Evolutionary conservation across 2,329 filamentous ascomycete genomes (phyloP).

Genomic region (Xylaria sp.): DNA sequence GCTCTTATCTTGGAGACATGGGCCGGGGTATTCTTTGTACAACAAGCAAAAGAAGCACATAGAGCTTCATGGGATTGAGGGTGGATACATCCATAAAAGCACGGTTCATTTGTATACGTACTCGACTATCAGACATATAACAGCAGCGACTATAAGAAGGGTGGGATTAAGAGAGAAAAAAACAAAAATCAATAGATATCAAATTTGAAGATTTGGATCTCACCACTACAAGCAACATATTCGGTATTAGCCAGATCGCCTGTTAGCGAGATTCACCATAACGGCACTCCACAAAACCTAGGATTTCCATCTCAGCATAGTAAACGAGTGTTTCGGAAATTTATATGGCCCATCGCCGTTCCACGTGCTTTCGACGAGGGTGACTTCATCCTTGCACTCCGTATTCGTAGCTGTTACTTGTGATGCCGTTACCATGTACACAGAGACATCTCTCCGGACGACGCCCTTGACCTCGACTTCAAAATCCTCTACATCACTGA

Average conservation of each 20-base stretch:
- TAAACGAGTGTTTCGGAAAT: slow-evolving; percentile 78
- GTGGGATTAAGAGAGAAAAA: background rate
- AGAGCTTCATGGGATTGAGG: slow-evolving; percentile 32
- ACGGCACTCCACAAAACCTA: slow-evolving; percentile 1
- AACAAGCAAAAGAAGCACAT: slow-evolving; percentile 34
- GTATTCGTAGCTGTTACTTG: slow-evolving; percentile 70
- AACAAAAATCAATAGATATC: slow-evolving; percentile 9
- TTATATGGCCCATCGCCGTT: slow-evolving; percentile 69
- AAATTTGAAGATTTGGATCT: slow-evolving; percentile 15
- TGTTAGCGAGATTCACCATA: slow-evolving; percentile 20
- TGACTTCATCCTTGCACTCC: slow-evolving; percentile 70
- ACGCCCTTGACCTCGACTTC: slow-evolving; percentile 70
- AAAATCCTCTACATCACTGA: slow-evolving; percentile 70
- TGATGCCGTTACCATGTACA: slow-evolving; percentile 71
- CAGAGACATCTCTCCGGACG: slow-evolving; percentile 61
- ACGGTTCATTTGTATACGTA: slow-evolving; percentile 45
- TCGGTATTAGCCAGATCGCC: slow-evolving; percentile 5
- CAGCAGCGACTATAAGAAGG: slow-evolving; percentile 9
- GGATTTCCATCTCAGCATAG: slow-evolving; percentile 66
- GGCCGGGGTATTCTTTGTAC: slow-evolving; percentile 35
- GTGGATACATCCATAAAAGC: slow-evolving; percentile 25
- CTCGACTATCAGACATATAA: slow-evolving; percentile 27
- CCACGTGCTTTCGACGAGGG: slow-evolving; percentile 71
- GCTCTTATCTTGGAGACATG: slow-evolving; percentile 19
- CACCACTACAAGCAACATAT: background rate